Conservation (phyloP, 2,329 filamentous ascomycete species). For the Fusarium sp. region DNA sequence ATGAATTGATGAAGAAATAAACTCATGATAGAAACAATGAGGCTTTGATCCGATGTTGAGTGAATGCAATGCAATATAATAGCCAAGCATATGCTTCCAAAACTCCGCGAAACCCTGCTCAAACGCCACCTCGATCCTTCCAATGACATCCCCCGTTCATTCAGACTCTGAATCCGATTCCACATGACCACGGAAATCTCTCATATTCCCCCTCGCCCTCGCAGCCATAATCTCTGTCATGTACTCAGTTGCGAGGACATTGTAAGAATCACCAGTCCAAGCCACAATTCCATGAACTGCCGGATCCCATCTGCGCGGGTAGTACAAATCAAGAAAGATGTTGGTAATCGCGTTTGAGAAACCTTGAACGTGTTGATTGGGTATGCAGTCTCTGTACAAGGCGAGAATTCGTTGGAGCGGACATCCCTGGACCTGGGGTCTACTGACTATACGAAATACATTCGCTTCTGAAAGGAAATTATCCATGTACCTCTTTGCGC, state of each 20-base stretch:
- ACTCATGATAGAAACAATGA: background rate
- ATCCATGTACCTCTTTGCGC: slow-evolving; percentile 1
- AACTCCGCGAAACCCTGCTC: no score
- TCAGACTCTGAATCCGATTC: no score
- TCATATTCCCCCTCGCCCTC: background rate
- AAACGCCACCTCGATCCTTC: no score
- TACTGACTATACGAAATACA: no score
- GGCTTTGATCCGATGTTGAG: no score
- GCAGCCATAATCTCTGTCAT: background rate
- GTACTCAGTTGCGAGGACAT: background rate
- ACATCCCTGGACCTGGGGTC: no score
- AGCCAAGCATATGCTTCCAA: no score
- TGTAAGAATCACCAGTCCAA: background rate
- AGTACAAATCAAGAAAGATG: background rate
- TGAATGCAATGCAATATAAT: no score
- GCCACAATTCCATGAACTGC: slow-evolving; percentile 10
- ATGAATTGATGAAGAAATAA: background rate
- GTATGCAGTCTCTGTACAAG: background rate
- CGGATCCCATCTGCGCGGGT: background rate
- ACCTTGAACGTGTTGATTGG: no score
- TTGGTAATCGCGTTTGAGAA: background rate
- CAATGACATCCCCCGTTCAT: no score
- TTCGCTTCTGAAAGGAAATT: background rate
- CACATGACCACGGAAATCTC: background rate
- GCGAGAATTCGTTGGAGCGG: background rate